A percentile compares a stretch with the other conserved stretches of the same genome.
Evolutionary conservation across 495 filamentous ascomycete genomes (phyloP).

Genomic region (Aspergillus leporis): DNA sequence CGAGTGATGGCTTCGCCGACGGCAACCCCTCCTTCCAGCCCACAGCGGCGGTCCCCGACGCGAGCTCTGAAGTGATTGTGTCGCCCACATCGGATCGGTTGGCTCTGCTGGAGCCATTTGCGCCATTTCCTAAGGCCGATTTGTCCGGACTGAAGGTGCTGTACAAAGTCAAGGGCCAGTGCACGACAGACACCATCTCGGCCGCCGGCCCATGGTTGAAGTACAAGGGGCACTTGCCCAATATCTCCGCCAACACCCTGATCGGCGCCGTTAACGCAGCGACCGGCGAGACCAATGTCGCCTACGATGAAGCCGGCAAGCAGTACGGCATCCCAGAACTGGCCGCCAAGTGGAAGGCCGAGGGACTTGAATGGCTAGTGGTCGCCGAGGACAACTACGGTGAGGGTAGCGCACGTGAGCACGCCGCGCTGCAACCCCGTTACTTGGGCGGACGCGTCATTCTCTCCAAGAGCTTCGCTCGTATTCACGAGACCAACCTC

Average conservation of each 20-base stretch:
- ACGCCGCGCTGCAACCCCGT: conserved; percentile 93
- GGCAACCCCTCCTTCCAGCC: conserved; percentile 79
- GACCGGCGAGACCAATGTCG: conserved; percentile 87
- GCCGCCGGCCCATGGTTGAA: conserved; percentile 97
- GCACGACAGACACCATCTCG: conserved; percentile 98
- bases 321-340: conserved; percentile 75
- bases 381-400: conserved; percentile 98
- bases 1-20: conserved; percentile 71
- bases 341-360: conserved; percentile 73
- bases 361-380: conserved; percentile 76
- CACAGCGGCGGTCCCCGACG: conserved; percentile 65
- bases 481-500: conserved; percentile 98
- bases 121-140: conserved; percentile 75
- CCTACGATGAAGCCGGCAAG: conserved; percentile 76
- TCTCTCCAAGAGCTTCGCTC: conserved; percentile 86
- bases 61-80: conserved; percentile 60
- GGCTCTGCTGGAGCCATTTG: conserved; percentile 88
- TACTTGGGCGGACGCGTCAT: conserved; percentile 90
- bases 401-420: conserved; percentile 91
- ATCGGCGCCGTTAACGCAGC: conserved; percentile 91
- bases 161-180: conserved; percentile 94
- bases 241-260: conserved; percentile 94
- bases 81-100: conserved; percentile 84
- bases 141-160: conserved; percentile 69
- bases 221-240: conserved; percentile 98